A percentile compares a stretch with the other conserved stretches of the same genome.
Evolutionary conservation across 1,139 yeast species (phyloP).

Genomic region (Hyphopichia khmerensis): DNA sequence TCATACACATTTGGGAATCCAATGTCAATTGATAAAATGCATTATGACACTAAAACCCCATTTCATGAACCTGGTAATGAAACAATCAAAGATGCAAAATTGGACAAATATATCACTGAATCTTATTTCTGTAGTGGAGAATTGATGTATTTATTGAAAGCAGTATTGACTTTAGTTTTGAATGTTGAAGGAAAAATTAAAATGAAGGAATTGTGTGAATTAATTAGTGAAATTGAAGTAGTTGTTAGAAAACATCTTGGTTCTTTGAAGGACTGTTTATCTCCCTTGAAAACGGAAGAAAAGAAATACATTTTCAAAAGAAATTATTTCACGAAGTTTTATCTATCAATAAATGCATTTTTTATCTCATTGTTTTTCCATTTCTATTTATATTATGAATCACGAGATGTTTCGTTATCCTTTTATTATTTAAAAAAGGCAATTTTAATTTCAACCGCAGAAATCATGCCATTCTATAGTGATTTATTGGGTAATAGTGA

Average conservation of each 20-base stretch:
- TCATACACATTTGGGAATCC: conserved; percentile 33
- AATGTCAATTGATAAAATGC: conserved; percentile 15
- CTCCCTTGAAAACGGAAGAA: conserved; percentile 14
- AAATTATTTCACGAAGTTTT: conserved; percentile 26
- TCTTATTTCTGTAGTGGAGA: conserved; percentile 9
- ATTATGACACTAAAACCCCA: conserved; percentile 29
- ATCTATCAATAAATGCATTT: conserved; percentile 30
- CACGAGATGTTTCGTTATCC: conserved; percentile 21
- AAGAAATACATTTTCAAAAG: conserved; percentile 17
- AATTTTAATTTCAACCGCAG: conserved; percentile 26
- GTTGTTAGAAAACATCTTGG: conserved; percentile 18
- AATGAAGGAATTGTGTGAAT: conserved; percentile 21
- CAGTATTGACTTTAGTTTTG: conserved; percentile 17
- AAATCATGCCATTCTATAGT: conserved; percentile 41
- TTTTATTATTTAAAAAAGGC: conserved; percentile 38
- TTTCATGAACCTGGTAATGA: conserved; percentile 22
- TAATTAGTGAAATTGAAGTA: conserved; percentile 21
- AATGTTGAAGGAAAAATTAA: conserved; percentile 21
- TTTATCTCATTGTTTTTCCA: conserved; percentile 36
- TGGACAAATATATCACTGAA: conserved; percentile 23
- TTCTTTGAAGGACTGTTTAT: conserved; percentile 19
- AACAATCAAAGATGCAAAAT: conserved; percentile 17
- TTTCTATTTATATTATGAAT: conserved; percentile 42
- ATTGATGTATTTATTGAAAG: conserved; percentile 4
- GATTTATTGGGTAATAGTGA: conserved; percentile 30